phyloP scores from a whole-genome alignment of 2,329 filamentous ascomycete species.

The Paracamarosporium sp. region DNA sequence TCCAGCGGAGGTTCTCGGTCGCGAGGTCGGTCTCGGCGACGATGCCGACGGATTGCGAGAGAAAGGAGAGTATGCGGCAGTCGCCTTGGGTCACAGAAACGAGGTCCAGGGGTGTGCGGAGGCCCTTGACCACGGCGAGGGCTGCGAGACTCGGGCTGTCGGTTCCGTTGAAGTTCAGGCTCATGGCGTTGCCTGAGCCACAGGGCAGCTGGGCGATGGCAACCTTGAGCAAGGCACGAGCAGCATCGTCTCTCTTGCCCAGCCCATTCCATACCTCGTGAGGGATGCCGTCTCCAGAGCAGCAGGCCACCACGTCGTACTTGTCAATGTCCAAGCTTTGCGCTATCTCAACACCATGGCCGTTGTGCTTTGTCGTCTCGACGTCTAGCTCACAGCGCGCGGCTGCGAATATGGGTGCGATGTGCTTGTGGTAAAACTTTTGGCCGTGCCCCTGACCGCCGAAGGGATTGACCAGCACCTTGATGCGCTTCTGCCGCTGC shows the following conservation, averaged over 20 bases:
- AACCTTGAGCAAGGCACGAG: conserved; percentile 74
- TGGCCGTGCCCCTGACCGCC: conserved; percentile 81
- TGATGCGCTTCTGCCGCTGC: conserved; percentile 76
- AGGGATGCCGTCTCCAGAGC: conserved; percentile 89
- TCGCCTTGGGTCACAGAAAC: conserved; percentile 86
- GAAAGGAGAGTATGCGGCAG: conserved; percentile 78
- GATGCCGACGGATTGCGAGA: conserved; percentile 89
- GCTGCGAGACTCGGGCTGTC: conserved; percentile 77
- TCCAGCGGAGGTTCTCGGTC: conserved; percentile 91
- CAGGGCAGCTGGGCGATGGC: conserved; percentile 89
- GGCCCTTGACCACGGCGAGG: conserved; percentile 83
- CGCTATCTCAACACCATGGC: conserved; percentile 80
- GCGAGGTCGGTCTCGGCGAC: conserved; percentile 89
- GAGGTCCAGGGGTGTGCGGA: conserved; percentile 83
- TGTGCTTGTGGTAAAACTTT: conserved; percentile 75
- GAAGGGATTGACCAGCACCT: conserved; percentile 89
- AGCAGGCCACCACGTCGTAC: conserved; percentile 86
- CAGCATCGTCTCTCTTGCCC: conserved; percentile 76
- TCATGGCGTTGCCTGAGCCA: conserved; percentile 93
- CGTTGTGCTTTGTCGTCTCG: conserved; percentile 71
- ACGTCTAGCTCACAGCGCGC: conserved; percentile 80
- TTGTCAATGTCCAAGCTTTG: conserved; percentile 76
- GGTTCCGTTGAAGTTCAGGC: conserved; percentile 86
- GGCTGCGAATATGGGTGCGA: conserved; percentile 82
- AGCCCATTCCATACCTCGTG: conserved; percentile 96